Evolutionary conservation across 192 early-diverging fungal genomes (phyloP), one percentile per base, ranked within the genome.

Genomic region (Obelidium mucronatum): DNA sequence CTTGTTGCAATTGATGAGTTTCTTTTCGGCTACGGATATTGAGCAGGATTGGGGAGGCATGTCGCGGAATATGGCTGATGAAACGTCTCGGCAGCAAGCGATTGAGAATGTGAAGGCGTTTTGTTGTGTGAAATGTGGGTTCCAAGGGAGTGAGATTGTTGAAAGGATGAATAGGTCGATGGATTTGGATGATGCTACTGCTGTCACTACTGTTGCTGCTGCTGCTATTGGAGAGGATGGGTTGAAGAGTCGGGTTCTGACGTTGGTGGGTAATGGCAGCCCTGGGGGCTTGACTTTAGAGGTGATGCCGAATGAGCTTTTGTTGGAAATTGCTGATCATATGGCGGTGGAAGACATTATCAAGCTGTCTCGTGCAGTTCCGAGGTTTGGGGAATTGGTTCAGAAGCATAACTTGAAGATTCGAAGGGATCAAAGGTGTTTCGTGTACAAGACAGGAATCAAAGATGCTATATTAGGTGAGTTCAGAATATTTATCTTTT

Each of bases 1-100:
- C 17, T 67, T 79, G n/a, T 26, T 79, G 30, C 78, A 79, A 64
- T 70, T 79, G 19, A 35, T 79, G 62, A 48, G 37, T 39, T 79
- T 79, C 64, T 67, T 79, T 34, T 61, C 78, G 17, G 71, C 78
- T 26, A 67, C 42, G 1, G 15, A 53, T 1, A 73, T 79, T 1
- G 73, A 74, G 37, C 60, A 67, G 33, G 73, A 66, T 26, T 40
- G 40, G 19, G 53, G 35, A 39, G 71, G 63, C 19, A 58, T 40
- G 19, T 33, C 31, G 3, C 15, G 3, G 22, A 39, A 24, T 22
- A 59, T 26, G 15, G 34, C 40, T 44, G 34, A n/a, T 2, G 13
- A 33, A 3, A 36, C 44, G 31, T 8, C 24, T 5, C 17, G 66
- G 22, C 22, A 8, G 3, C 28, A n/a, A 26, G 66, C 66, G 4